Conservation (phyloP, 495 filamentous ascomycete species). For the Xylaria castorea region DNA sequence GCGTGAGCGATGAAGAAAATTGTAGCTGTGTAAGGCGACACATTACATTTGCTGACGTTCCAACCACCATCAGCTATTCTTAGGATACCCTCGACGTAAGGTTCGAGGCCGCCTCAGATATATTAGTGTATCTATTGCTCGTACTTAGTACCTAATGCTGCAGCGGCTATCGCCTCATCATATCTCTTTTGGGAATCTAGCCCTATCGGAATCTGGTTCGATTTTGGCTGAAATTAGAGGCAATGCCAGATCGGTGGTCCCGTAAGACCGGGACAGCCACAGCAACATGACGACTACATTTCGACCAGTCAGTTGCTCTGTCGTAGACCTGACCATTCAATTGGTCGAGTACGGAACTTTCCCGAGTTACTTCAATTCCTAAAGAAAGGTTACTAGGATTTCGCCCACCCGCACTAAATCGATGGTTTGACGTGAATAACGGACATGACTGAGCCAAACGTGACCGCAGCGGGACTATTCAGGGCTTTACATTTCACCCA, state of each 20-base stretch:
- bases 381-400: not conserved
- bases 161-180: slow-evolving; percentile 2
- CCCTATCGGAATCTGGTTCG: slow-evolving; percentile 16
- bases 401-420: slow-evolving; percentile 15
- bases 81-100: slow-evolving; percentile 16
- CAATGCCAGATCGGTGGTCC: slow-evolving; percentile 29
- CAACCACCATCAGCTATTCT: slow-evolving; percentile 20
- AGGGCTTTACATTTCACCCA: slow-evolving; percentile 6
- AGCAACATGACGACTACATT: slow-evolving; percentile 4
- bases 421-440: slow-evolving; percentile 1
- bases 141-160: not conserved
- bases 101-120: not conserved
- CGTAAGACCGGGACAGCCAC: slow-evolving; percentile 29
- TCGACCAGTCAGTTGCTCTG: slow-evolving; percentile 18
- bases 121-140: slow-evolving; percentile 9
- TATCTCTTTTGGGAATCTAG: slow-evolving; percentile 6
- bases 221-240: slow-evolving; percentile 24
- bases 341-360: slow-evolving; percentile 15
- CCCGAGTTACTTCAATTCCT: not conserved
- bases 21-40: slow-evolving; percentile 21
- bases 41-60: slow-evolving; percentile 18
- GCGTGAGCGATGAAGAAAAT: slow-evolving; percentile 15
- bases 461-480: not conserved
- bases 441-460: slow-evolving; percentile 16
- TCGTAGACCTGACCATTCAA: slow-evolving; percentile 6